phyloP scores from a whole-genome alignment of 1,284 basidiomycete genomes.

The Puccinia triticina region DNA sequence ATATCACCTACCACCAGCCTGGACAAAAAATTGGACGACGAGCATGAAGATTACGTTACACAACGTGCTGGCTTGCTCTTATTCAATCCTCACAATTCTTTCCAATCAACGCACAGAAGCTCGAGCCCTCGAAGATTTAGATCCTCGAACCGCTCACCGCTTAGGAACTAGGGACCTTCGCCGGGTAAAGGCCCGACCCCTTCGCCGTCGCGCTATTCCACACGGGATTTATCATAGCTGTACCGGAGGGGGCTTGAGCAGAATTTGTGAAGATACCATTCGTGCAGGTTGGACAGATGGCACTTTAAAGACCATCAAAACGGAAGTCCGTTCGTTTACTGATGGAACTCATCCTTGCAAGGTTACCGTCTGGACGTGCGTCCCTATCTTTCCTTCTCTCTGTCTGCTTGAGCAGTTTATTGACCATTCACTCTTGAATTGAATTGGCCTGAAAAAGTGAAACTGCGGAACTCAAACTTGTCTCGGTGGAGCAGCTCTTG shows the following conservation, averaged over 20 bases:
- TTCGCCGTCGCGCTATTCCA: constrained; percentile 9
- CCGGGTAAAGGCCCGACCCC: neutral
- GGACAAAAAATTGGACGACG: neutral
- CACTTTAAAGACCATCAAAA: neutral
- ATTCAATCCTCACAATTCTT: neutral
- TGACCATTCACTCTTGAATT: no score
- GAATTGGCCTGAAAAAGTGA: neutral
- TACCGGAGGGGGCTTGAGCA: neutral
- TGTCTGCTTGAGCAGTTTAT: no score
- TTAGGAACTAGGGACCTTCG: neutral
- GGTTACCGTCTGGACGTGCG: constrained; percentile 15
- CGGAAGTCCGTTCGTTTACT: constrained; percentile 3
- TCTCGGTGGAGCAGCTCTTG: neutral
- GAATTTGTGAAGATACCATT: constrained; percentile 4
- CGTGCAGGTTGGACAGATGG: neutral
- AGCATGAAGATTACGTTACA: neutral
- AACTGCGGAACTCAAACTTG: neutral
- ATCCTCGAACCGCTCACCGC: neutral
- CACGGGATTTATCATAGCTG: constrained; percentile 16
- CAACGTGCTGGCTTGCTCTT: neutral
- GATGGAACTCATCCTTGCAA: constrained; percentile 9
- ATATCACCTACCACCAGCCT: neutral
- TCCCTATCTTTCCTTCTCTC: neutral
- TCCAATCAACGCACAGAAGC: neutral
- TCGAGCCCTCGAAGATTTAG: neutral